A percentile compares a stretch with the other conserved stretches of the same genome.
phyloP scores from a whole-genome alignment of 164 flowering plant genomes.

The Aristolochia fimbriata region DNA sequence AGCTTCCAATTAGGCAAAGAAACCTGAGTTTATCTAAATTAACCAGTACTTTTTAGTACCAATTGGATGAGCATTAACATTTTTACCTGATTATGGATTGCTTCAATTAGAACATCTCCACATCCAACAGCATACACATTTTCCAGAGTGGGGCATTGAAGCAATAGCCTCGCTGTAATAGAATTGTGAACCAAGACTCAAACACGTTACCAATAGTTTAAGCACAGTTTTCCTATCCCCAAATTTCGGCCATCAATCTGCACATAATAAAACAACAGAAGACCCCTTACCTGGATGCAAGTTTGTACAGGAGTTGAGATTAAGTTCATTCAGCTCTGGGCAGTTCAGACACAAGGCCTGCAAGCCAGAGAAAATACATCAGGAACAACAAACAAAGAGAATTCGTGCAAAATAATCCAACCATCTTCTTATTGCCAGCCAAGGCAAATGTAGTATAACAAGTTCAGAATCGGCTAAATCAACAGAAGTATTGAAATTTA shows the following conservation, averaged over 20 bases:
- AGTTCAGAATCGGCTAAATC: no score
- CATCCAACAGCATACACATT: constrained; percentile 89
- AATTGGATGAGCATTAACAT: no score
- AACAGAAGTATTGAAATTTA: not conserved
- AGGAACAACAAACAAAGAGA: constrained; percentile 3
- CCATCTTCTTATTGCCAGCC: no score
- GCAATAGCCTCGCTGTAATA: constrained; percentile 52
- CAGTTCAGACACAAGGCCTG: constrained; percentile 90
- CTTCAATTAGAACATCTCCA: constrained; percentile 35
- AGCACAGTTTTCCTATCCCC: not conserved
- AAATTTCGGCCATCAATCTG: not conserved
- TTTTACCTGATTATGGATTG: constrained; percentile 61
- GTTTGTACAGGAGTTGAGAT: constrained; percentile 73
- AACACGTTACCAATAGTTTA: not conserved
- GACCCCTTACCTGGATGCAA: constrained; percentile 67
- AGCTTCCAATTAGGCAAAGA: not conserved
- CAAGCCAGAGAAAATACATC: constrained; percentile 16
- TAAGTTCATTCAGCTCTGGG: constrained; percentile 74
- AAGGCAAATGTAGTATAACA: no score
- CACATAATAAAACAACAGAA: not conserved
- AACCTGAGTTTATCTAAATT: not conserved
- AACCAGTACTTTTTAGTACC: no score
- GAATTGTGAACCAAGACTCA: not conserved
- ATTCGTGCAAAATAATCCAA: no score
- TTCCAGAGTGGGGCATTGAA: constrained; percentile 77